Base-by-base conservation (phyloP, 2,329 filamentous ascomycete genomes). In the Clonostachys sp. region DNA sequence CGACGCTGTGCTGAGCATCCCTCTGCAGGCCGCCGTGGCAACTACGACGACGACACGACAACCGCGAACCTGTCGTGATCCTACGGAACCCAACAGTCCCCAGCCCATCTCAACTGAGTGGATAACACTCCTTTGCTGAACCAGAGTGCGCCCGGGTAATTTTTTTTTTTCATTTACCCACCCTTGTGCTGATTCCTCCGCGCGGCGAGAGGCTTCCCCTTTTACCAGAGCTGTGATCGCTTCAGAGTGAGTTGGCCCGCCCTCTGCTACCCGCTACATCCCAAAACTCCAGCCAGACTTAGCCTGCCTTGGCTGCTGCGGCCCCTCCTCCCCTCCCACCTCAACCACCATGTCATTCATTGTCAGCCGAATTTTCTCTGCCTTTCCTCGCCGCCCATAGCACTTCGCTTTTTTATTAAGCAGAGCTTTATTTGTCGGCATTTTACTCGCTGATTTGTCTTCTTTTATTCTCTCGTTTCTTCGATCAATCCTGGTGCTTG, bases 241-340 rank as follows among this genome's bases (percentile, higher is more conserved):
- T 68, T 69, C 64, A 61, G 56, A 55, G 64, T 66, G 57, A 64
- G 64, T 66, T 59, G 55, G 53, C 53, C 55, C 45, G 44, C 52
- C 50, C 49, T 46, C 47, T 42, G 47, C 47, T 51, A 34, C 42
- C 42, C 34, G 35, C n/a, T 34, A 41, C 36, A 30, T 30, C 38
- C 33, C 14, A 34, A 45, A 18, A 18, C 34, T n/a, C 36, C 34
- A 45, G 12, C 3, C 43, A 13, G 16, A 17, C 24, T 30, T 30
- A 16, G 40, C 41, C 47, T 44, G 34, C 48, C 43, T 35, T 34
- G 44, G 18, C 16, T 16, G 52, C 14, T 16, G 16, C 53, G 48
- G 49, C 50, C 49, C 35, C 41, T 42, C 38, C 45, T 50, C 47
- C 51, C 47, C 45, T 53, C 50, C 52, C 50, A 16, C 34, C 44